Conservation (phyloP, 1,284 basidiomycete species). For the Xerocomus amazonicus region DNA sequence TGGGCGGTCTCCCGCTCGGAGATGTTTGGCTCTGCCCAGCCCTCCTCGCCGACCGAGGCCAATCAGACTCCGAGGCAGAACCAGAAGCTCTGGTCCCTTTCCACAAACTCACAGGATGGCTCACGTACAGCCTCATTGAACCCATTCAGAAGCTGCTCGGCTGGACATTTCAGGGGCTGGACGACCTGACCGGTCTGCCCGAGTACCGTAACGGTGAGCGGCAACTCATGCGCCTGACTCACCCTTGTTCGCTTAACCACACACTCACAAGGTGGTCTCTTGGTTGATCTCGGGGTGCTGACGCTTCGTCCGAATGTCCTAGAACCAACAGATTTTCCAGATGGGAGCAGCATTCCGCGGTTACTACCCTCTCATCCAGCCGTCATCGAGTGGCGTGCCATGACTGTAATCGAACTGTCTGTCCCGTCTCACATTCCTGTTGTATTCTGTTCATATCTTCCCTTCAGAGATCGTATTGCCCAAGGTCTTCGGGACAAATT, state of each 20-base stretch:
- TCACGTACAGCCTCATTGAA: constrained; percentile 84
- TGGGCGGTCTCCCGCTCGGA: constrained; percentile 70
- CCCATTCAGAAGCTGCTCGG: constrained; percentile 73
- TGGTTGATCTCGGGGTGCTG: constrained; percentile 82
- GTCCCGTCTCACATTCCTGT: constrained; percentile 24
- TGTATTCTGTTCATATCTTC: not conserved
- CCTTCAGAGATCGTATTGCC: constrained; percentile 74
- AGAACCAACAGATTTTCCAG: constrained; percentile 38
- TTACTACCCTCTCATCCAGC: constrained; percentile 79
- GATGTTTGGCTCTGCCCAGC: constrained; percentile 87
- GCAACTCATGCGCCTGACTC: not conserved
- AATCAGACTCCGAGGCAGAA: constrained; percentile 22
- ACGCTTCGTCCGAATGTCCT: constrained; percentile 47
- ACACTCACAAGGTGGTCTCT: constrained; percentile 64
- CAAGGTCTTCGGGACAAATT: constrained; percentile 64
- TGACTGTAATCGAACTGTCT: constrained; percentile 90
- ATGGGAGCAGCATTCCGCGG: constrained; percentile 55
- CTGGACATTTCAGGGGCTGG: constrained; percentile 74
- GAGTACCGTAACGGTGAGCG: constrained; percentile 83
- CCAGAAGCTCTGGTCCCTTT: constrained; percentile 74
- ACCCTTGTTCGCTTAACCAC: not conserved
- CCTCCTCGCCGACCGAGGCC: constrained; percentile 35
- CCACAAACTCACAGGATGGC: constrained; percentile 95
- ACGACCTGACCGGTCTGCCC: constrained; percentile 80
- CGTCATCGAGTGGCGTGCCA: constrained; percentile 92